Evolutionary conservation across 2,329 filamentous ascomycete genomes (phyloP).

Genomic region (Akanthomyces muscarius): DNA sequence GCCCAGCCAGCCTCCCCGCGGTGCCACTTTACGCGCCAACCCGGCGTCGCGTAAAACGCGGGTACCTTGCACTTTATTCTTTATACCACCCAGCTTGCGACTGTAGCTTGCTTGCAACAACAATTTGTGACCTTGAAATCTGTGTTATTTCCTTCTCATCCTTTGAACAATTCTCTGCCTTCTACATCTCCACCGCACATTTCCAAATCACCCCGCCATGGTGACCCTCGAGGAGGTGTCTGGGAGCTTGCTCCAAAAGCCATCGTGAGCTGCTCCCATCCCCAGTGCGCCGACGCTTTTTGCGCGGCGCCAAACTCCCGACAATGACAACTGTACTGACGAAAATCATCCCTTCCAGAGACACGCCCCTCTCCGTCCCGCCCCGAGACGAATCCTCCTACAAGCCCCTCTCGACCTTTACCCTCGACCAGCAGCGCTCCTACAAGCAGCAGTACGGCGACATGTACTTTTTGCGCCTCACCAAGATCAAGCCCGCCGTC

Average conservation of each 20-base stretch:
- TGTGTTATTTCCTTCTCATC: not conserved
- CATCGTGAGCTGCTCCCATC: conserved; percentile 38
- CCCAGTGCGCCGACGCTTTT: not conserved
- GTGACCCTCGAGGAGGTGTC: conserved; percentile 41
- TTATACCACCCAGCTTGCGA: not conserved
- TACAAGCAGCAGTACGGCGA: conserved; percentile 97
- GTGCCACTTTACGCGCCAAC: conserved; percentile 16
- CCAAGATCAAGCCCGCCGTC: conserved; percentile 79
- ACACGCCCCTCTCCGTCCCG: conserved; percentile 36
- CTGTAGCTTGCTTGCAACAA: not conserved
- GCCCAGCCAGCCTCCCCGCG: not conserved
- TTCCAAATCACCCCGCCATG: conserved; percentile 31
- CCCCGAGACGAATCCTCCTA: conserved; percentile 59
- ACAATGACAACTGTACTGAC: not conserved
- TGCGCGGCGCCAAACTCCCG: not conserved
- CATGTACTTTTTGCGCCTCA: conserved; percentile 91
- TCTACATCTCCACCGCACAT: conserved; percentile 7
- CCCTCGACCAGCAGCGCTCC: conserved; percentile 64
- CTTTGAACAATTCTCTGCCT: no score
- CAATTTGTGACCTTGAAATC: not conserved
- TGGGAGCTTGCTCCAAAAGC: conserved; percentile 43
- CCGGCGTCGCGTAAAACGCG: conserved; percentile 16
- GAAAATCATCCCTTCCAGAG: conserved; percentile 19
- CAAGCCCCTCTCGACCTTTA: conserved; percentile 70
- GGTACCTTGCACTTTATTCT: conserved; percentile 4